These are phyloP conservation scores for Acer negundo DNA, from an alignment of 345 rosid genomes.

Conservation along the genomic window DNA sequence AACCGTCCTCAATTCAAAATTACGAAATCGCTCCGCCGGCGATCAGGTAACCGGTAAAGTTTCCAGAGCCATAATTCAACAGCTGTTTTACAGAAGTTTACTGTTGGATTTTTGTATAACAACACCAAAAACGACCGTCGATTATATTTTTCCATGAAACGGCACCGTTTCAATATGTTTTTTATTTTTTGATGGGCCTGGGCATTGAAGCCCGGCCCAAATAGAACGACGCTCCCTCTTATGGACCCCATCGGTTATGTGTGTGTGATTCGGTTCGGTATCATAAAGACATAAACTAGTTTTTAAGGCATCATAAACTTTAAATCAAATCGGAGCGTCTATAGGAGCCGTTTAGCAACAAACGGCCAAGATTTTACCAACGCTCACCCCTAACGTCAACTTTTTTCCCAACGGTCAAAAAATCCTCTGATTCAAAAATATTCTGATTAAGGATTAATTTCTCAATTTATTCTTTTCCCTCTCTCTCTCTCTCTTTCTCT, in stretches of 20 bases:
- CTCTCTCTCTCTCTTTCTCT: constrained; percentile 2
- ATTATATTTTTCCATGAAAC: not conserved
- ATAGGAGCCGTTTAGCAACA: constrained; percentile 39
- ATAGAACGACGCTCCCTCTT: not conserved
- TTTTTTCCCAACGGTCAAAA: constrained; percentile 72
- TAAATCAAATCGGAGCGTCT: constrained; percentile 74
- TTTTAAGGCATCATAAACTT: constrained; percentile 17
- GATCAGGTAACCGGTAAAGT: constrained; percentile 5
- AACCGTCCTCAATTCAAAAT: not conserved
- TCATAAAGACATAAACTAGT: not conserved
- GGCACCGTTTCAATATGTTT: not conserved
- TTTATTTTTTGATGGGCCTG: not conserved
- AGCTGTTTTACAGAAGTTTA: not conserved
- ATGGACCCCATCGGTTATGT: not conserved
- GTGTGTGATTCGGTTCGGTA: not conserved
- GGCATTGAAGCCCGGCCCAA: not conserved
- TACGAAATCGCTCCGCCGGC: not conserved
- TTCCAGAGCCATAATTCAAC: not conserved
- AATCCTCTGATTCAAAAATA: constrained; percentile 27
- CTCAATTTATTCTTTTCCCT: not conserved
- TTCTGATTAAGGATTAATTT: not conserved
- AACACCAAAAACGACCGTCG: not conserved
- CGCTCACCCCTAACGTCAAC: constrained; percentile 51
- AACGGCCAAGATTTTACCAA: constrained; percentile 40
- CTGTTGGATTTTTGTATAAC: not conserved